These are phyloP conservation scores for Auricularia sp. DNA, from an alignment of 768 basidiomycete species.

Conservation along the genomic window DNA sequence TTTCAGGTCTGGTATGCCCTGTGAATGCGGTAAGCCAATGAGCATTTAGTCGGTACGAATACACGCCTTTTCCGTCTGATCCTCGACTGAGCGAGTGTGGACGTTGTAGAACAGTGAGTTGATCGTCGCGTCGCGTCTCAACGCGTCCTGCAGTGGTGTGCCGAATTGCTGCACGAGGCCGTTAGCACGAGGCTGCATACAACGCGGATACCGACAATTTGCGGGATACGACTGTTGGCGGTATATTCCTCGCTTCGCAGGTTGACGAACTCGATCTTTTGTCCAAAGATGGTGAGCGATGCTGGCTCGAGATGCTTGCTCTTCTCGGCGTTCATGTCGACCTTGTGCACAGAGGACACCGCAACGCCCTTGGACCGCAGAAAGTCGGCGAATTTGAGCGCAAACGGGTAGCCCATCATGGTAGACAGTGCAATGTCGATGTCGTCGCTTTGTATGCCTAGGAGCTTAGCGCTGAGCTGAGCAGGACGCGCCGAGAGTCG, in stretches of 20 bases:
- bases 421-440: constrained; percentile 86
- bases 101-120: constrained; percentile 96
- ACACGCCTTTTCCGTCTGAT: constrained; percentile 65
- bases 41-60: not conserved
- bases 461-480: constrained; percentile 40
- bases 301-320: constrained; percentile 98
- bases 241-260: constrained; percentile 89
- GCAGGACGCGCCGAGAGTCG: not conserved
- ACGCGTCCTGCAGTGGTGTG: constrained; percentile 83
- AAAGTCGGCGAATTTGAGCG: constrained; percentile 63
- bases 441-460: constrained; percentile 76
- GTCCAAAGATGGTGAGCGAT: constrained; percentile 64
- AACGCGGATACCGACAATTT: constrained; percentile 26
- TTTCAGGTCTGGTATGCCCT: constrained; percentile 81
- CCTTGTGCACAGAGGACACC: constrained; percentile 60
- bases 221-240: constrained; percentile 79
- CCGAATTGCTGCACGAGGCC: constrained; percentile 60
- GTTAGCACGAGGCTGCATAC: not conserved
- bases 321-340: constrained; percentile 92
- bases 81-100: constrained; percentile 76
- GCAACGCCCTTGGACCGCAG: constrained; percentile 42
- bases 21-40: constrained; percentile 9
- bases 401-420: constrained; percentile 88
- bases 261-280: constrained; percentile 91
- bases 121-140: constrained; percentile 87